Evolutionary conservation across 257 asterid species (phyloP).

Genomic region (Osmanthus fragrans): DNA sequence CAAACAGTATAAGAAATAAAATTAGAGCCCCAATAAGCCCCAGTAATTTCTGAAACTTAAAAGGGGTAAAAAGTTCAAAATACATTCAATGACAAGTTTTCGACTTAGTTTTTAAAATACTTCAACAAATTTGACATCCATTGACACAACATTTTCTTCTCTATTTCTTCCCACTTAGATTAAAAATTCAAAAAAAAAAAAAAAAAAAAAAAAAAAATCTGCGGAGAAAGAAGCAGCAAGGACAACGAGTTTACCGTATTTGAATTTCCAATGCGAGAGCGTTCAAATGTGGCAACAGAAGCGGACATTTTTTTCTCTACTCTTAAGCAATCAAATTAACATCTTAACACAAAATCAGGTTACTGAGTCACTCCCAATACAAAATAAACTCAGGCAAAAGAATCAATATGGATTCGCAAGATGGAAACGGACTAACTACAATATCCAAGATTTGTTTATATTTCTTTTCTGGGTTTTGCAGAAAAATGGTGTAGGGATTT

Average conservation of each 20-base stretch:
- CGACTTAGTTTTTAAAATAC: neutral
- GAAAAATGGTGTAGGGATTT: too few species aligned
- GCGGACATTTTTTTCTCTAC: slow-evolving; percentile 37
- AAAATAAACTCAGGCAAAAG: slow-evolving; percentile 19
- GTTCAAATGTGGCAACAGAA: slow-evolving; percentile 42
- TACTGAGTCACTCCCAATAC: slow-evolving; percentile 36
- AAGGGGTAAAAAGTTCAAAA: neutral
- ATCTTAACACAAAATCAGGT: neutral
- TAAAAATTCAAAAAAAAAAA: too few species aligned
- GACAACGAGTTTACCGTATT: slow-evolving; percentile 35
- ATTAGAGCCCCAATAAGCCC: neutral
- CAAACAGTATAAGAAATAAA: neutral
- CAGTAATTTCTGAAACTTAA: neutral
- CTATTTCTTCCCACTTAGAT: neutral
- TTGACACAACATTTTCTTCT: neutral
- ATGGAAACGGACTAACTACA: slow-evolving; percentile 22
- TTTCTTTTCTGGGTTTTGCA: neutral
- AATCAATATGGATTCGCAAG: slow-evolving; percentile 31
- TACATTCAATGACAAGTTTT: neutral
- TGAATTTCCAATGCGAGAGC: slow-evolving; percentile 42
- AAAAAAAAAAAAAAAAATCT: neutral
- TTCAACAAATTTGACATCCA: neutral
- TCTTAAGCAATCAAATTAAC: neutral
- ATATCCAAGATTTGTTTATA: slow-evolving; percentile 15
- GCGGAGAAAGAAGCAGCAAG: neutral